Base-by-base conservation (phyloP, 2,329 filamentous ascomycete genomes). In the Penicillium sp. region DNA sequence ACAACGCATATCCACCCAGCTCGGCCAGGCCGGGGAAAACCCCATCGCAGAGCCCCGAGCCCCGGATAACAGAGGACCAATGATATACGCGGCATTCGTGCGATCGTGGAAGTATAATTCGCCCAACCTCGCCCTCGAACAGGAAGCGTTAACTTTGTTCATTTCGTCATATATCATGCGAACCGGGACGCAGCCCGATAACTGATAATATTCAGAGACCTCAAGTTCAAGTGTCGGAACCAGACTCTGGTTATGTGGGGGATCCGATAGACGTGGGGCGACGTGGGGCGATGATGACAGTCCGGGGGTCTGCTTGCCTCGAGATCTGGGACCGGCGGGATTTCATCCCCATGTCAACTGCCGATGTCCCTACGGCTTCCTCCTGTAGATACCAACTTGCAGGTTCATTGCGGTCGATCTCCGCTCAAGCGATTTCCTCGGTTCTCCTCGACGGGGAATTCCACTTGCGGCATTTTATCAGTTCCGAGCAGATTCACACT, bases 231-330 rank as follows among this genome's bases (percentile, higher is more conserved):
- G 36, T 11, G 20, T 22, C 20, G 4, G 20, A 22, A 22, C 20
- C 20, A 22, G 20, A 22, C 20, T 22, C 4, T 22, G 20, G 33
- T 36, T 20, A 40, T 40, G 18, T 20, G 20, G 48, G 42, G 48
- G 47, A 38, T n/a, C 38, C 24, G n/a, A 14, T 35, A 25, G 36
- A n/a, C 9, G 43, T 33, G 48, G 43, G 48, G 48, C 27, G 33
- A 45, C 35, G 48, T 50, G 48, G 48, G 48, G 43, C 48, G 39
- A 25, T 22, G 43, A 25, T 20, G 20, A 4, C n/a, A 35, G 35
- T 38, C 35, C 35, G 35, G 35, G 35, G 35, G 18, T 38, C 10
- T 5, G 4, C 14, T 10, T 20, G 4, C 16, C n/a, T 36, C 7
- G 11, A 36, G 30, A 33, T 14, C 7, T 33, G 30, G 13, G 13